Evolutionary conservation across 805 yeast genomes (phyloP).

Genomic region (Candida palmyrensis): DNA sequence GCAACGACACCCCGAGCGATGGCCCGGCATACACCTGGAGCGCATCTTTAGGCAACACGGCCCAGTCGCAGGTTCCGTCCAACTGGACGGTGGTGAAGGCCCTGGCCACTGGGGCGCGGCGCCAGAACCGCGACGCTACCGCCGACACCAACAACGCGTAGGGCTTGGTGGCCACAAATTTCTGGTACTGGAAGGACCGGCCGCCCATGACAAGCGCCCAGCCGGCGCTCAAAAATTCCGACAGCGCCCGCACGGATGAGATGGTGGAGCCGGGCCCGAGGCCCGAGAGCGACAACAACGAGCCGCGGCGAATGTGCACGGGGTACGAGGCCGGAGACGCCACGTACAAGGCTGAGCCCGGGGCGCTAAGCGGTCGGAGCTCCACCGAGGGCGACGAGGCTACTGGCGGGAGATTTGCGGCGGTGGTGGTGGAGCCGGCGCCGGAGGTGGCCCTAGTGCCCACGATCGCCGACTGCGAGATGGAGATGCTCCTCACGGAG

Average conservation of each 20-base stretch:
- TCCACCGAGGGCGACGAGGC: slow-evolving; percentile 14
- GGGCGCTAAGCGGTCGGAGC: slow-evolving; percentile 42
- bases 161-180: slow-evolving; percentile 44
- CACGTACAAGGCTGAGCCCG: slow-evolving; percentile 46
- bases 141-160: slow-evolving; percentile 41
- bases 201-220: slow-evolving; percentile 42
- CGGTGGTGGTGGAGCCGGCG: neutral
- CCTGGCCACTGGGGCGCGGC: slow-evolving; percentile 17
- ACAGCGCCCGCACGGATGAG: slow-evolving; percentile 15
- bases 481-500: slow-evolving; percentile 1
- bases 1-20: slow-evolving; percentile 38
- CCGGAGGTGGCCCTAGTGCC: slow-evolving; percentile 3
- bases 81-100: slow-evolving; percentile 42
- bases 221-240: slow-evolving; percentile 33
- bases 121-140: slow-evolving; percentile 8
- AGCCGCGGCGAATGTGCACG: slow-evolving; percentile 41
- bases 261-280: slow-evolving; percentile 11
- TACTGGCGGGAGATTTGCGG: neutral
- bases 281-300: slow-evolving; percentile 40
- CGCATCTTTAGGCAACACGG: slow-evolving; percentile 42
- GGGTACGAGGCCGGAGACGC: slow-evolving; percentile 58
- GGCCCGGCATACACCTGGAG: slow-evolving; percentile 51
- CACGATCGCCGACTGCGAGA: slow-evolving; percentile 2
- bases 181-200: slow-evolving; percentile 41
- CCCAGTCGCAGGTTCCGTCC: slow-evolving; percentile 65